These are phyloP conservation scores for Ophiognomonia clavigignenti-juglandacearum DNA, from an alignment of 2,329 filamentous ascomycete genomes.

Conservation along the genomic window DNA sequence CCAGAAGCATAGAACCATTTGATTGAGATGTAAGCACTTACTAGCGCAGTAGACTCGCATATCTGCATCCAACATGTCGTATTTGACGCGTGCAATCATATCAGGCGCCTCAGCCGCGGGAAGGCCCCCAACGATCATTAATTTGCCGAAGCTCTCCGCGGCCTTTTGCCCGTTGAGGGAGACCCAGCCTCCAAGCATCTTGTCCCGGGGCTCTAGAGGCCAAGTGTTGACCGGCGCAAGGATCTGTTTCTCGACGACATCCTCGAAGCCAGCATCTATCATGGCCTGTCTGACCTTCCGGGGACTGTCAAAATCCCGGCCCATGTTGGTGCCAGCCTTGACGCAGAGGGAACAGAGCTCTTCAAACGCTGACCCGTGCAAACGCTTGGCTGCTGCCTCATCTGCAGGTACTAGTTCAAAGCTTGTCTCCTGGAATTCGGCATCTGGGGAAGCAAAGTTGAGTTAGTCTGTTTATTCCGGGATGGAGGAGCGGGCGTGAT, in stretches of 20 bases:
- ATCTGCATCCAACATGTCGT: neutral
- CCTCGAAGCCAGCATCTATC: slow-evolving; percentile 23
- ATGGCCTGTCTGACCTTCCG: slow-evolving; percentile 21
- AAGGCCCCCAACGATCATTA: neutral
- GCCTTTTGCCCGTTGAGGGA: neutral
- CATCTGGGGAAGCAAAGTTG: no score
- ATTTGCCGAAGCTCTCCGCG: neutral
- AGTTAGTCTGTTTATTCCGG: no score
- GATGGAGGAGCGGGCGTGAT: no score
- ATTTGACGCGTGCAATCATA: neutral
- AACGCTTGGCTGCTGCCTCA: neutral
- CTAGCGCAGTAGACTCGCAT: neutral
- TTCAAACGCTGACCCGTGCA: neutral
- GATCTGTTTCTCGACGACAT: slow-evolving; percentile 19
- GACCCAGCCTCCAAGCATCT: neutral
- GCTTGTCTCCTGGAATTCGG: neutral
- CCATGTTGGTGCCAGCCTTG: slow-evolving; percentile 1
- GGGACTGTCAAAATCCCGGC: slow-evolving; percentile 17
- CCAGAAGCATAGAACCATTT: neutral
- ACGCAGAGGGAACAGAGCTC: neutral
- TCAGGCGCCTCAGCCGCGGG: neutral
- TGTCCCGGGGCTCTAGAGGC: neutral
- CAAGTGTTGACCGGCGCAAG: neutral
- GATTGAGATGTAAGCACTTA: neutral
- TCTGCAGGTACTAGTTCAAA: neutral